phyloP scores from a whole-genome alignment of 2,329 filamentous ascomycete species.

The Talaromyces sp. region DNA sequence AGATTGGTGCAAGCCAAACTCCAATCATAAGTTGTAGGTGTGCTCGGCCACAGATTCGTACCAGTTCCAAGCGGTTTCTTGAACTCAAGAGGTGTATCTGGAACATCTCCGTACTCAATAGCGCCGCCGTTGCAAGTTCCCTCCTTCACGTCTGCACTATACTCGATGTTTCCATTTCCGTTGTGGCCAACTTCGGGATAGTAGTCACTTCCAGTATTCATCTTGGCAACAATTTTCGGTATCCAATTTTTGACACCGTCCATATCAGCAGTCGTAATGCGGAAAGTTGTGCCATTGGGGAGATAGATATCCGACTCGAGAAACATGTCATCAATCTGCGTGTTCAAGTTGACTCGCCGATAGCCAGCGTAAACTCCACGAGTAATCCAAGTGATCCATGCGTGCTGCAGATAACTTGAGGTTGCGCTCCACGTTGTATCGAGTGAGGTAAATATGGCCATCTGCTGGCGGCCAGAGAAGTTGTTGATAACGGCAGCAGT shows the following conservation, averaged over 20 bases:
- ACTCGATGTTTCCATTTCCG: constrained; percentile 49
- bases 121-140: constrained; percentile 27
- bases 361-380: constrained; percentile 54
- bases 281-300: constrained; percentile 46
- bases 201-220: constrained; percentile 49
- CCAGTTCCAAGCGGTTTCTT: constrained; percentile 49
- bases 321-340: constrained; percentile 61
- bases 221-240: constrained; percentile 38
- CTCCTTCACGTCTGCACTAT: neutral
- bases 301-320: constrained; percentile 48
- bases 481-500: constrained; percentile 58
- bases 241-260: constrained; percentile 41
- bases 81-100: constrained; percentile 46
- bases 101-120: constrained; percentile 44
- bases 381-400: constrained; percentile 60
- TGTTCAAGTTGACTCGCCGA: constrained; percentile 50
- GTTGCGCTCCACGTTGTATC: constrained; percentile 49
- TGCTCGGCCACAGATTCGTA: constrained; percentile 44
- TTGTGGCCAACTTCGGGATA: constrained; percentile 54
- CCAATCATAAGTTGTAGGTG: constrained; percentile 45
- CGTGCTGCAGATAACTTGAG: constrained; percentile 56
- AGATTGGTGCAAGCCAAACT: constrained; percentile 44
- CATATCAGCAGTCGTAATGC: constrained; percentile 45
- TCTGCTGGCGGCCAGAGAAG: constrained; percentile 53
- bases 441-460: constrained; percentile 57